Percentiles rank a stretch among this genome's conserved stretches.
phyloP scores from a whole-genome alignment of 2,329 filamentous ascomycete genomes.

The Claviceps sp. region DNA sequence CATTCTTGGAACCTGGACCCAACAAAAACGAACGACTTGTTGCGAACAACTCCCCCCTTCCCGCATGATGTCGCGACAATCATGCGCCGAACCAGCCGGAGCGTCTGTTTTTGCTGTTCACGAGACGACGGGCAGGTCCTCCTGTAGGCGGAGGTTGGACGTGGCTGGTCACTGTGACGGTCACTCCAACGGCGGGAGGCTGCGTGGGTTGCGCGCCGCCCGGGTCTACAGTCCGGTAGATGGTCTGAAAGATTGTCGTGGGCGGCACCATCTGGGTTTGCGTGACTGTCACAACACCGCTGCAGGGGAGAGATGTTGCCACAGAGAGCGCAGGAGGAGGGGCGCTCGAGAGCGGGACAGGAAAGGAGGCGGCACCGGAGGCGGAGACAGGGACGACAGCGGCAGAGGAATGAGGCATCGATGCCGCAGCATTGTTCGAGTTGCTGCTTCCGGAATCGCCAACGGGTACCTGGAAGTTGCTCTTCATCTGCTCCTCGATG shows the following conservation, averaged over 20 bases:
- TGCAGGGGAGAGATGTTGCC: conserved; percentile 3
- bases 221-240: conserved; percentile 21
- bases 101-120: background rate
- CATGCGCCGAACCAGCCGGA: background rate
- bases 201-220: background rate
- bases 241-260: conserved; percentile 24
- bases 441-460: conserved; percentile 10
- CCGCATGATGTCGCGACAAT: background rate
- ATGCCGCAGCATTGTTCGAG: conserved; percentile 3
- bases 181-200: background rate
- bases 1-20: no score
- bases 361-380: background rate
- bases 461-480: conserved; percentile 31
- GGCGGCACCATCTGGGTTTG: conserved; percentile 22
- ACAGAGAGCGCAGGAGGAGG: conserved; percentile 6
- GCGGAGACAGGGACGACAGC: background rate
- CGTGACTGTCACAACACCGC: conserved; percentile 18
- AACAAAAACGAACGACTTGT: background rate
- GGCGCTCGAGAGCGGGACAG: background rate
- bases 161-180: conserved; percentile 5
- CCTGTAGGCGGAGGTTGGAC: background rate
- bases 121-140: background rate
- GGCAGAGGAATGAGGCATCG: background rate
- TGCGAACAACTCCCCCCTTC: background rate
- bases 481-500: conserved; percentile 30